A percentile compares a stretch with the other conserved stretches of the same genome.
Evolutionary conservation across 192 early-diverging fungal species (phyloP).

Genomic region (Backusella tarrabulga): DNA sequence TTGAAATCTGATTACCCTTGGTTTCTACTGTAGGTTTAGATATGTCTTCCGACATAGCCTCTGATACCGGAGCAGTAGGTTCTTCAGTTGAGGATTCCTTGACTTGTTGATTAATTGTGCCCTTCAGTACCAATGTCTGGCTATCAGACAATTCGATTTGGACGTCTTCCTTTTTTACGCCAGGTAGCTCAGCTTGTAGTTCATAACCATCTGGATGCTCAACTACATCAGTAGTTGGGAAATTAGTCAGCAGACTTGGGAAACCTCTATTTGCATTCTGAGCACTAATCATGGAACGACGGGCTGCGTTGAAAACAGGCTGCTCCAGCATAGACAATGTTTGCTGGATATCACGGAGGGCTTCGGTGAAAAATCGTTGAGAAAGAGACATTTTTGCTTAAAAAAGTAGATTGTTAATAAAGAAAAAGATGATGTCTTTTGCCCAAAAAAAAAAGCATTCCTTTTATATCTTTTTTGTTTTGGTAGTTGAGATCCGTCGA

Average conservation of each 20-base stretch:
- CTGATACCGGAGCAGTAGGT: not conserved
- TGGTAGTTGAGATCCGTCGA: not conserved
- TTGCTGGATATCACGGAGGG: constrained; percentile 30
- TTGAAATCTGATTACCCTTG: not conserved
- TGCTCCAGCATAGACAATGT: constrained; percentile 34
- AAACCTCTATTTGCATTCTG: not conserved
- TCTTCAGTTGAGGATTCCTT: not conserved
- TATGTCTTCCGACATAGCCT: not conserved
- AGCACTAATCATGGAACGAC: constrained; percentile 20
- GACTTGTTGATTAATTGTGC: constrained; percentile 16
- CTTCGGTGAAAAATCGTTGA: constrained; percentile 23
- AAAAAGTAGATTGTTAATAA: not conserved
- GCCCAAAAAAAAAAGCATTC: not conserved
- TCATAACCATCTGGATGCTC: constrained; percentile 35
- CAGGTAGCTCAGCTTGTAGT: constrained; percentile 42
- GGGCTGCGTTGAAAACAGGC: constrained; percentile 25
- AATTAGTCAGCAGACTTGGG: not conserved
- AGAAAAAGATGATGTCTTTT: not conserved
- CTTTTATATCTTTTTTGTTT: not conserved
- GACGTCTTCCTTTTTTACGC: constrained; percentile 36
- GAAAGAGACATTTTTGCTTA: constrained; percentile 21
- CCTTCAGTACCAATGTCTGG: constrained; percentile 32
- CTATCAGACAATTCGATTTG: constrained; percentile 33
- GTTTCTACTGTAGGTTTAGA: not conserved
- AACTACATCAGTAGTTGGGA: constrained; percentile 32